phyloP scores from a whole-genome alignment of 768 basidiomycete genomes.

The Tylopilus subfusipes region DNA sequence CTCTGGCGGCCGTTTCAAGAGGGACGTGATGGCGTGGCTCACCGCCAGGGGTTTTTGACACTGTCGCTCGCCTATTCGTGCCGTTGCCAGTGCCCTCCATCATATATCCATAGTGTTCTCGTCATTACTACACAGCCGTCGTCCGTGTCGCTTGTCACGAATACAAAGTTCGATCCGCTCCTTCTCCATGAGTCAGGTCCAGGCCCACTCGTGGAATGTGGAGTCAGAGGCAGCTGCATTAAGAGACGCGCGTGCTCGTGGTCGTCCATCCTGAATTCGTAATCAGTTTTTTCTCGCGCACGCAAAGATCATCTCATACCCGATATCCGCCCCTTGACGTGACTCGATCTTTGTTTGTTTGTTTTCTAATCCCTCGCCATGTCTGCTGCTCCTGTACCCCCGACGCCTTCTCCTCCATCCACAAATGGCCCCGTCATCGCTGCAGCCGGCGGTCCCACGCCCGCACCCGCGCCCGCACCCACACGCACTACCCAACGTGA shows the following conservation, averaged over 20 bases:
- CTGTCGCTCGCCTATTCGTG: background rate
- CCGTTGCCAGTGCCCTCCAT: slow-evolving; percentile 12
- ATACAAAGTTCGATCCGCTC: background rate
- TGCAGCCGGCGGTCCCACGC: background rate
- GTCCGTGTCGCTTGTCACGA: too few species aligned
- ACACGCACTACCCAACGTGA: slow-evolving; percentile 50
- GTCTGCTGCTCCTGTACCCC: slow-evolving; percentile 11
- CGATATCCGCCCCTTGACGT: background rate
- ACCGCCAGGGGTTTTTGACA: slow-evolving; percentile 58
- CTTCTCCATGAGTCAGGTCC: background rate
- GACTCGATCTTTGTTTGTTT: background rate
- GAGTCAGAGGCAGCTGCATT: background rate
- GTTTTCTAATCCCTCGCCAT: slow-evolving; percentile 2
- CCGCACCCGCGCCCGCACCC: slow-evolving; percentile 41
- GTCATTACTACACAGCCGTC: slow-evolving; percentile 12
- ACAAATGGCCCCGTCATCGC: slow-evolving; percentile 6
- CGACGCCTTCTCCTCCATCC: background rate
- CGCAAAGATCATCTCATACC: background rate
- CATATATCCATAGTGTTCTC: background rate
- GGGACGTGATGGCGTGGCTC: slow-evolving; percentile 61
- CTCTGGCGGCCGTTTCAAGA: slow-evolving; percentile 61
- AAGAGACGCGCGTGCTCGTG: background rate
- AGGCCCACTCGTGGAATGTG: background rate
- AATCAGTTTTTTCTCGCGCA: background rate
- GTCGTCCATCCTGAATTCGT: background rate